phyloP scores from a whole-genome alignment of 352 stramenopile genomes.

The Elongisporangium prolatum region DNA sequence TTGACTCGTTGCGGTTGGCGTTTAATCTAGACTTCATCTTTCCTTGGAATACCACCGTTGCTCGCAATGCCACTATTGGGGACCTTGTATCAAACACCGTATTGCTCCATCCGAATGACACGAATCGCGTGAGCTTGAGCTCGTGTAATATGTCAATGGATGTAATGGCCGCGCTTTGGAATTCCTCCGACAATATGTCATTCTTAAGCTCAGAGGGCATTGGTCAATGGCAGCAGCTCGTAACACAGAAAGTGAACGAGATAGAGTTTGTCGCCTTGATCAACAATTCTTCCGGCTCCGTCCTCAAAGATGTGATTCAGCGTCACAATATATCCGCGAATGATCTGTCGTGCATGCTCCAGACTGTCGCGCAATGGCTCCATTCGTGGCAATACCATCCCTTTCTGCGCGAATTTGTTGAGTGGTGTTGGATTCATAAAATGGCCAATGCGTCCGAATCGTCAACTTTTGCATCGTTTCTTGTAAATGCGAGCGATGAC shows the following conservation, averaged over 20 bases:
- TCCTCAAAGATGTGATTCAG: conserved; percentile 7
- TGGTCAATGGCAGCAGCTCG: conserved; percentile 22
- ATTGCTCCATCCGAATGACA: background rate
- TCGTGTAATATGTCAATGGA: conserved; percentile 26
- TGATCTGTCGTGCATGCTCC: conserved; percentile 28
- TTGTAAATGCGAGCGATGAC: conserved; percentile 14
- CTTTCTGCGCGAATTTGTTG: conserved; percentile 35
- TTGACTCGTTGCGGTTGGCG: conserved; percentile 37
- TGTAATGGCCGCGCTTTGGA: conserved; percentile 36
- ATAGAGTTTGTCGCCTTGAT: conserved; percentile 7
- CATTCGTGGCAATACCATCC: conserved; percentile 49
- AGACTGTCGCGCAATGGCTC: conserved; percentile 45
- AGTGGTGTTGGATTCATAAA: conserved; percentile 38
- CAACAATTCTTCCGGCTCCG: background rate
- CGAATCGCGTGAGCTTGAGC: conserved; percentile 6
- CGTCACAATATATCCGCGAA: conserved; percentile 8
- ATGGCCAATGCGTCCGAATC: conserved; percentile 9
- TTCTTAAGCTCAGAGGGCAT: conserved; percentile 30
- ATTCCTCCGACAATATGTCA: conserved; percentile 22
- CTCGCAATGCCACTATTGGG: conserved; percentile 14
- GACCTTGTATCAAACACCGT: conserved; percentile 38
- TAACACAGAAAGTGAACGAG: conserved; percentile 12
- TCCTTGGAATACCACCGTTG: conserved; percentile 12
- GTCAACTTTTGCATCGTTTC: conserved; percentile 2
- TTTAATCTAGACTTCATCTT: conserved; percentile 43